Evolutionary conservation across 2,329 filamentous ascomycete genomes (phyloP).

Genomic region (Penicillium paneum): DNA sequence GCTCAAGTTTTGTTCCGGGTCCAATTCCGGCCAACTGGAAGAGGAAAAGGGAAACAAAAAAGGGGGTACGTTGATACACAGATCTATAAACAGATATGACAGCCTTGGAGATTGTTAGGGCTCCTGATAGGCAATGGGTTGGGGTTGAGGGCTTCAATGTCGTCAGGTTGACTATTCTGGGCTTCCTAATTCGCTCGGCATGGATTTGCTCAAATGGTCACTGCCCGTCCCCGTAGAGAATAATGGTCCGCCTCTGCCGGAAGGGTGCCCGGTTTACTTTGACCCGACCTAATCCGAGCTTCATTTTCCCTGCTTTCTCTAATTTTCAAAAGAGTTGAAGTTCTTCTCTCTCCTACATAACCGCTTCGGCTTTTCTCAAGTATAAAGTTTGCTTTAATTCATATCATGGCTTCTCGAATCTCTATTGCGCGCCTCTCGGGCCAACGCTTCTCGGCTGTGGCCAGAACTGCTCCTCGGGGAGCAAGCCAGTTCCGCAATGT

Average conservation of each 20-base stretch:
- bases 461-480: constrained; percentile 29
- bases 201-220: constrained; percentile 25
- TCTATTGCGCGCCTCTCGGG: constrained; percentile 35
- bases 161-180: constrained; percentile 25
- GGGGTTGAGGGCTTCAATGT: constrained; percentile 2
- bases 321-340: constrained; percentile 1
- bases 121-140: constrained; percentile 9
- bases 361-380: not conserved
- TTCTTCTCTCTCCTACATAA: not conserved
- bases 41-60: not conserved
- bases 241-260: constrained; percentile 8
- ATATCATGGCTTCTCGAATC: constrained; percentile 41
- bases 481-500: constrained; percentile 21
- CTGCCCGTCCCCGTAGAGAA: constrained; percentile 16
- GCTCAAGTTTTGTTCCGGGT: constrained; percentile 1
- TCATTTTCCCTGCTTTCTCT: not conserved
- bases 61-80: not conserved
- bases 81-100: not conserved
- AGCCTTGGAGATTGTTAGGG: not conserved
- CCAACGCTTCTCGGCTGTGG: constrained; percentile 31
- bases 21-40: constrained; percentile 6
- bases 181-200: constrained; percentile 22
- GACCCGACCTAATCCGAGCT: constrained; percentile 12
- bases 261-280: constrained; percentile 8
- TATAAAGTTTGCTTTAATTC: not conserved